A percentile compares a stretch with the other conserved stretches of the same genome.
Conservation (phyloP, 1,139 yeast species). For the Magnusiomyces suaveolens region DNA sequence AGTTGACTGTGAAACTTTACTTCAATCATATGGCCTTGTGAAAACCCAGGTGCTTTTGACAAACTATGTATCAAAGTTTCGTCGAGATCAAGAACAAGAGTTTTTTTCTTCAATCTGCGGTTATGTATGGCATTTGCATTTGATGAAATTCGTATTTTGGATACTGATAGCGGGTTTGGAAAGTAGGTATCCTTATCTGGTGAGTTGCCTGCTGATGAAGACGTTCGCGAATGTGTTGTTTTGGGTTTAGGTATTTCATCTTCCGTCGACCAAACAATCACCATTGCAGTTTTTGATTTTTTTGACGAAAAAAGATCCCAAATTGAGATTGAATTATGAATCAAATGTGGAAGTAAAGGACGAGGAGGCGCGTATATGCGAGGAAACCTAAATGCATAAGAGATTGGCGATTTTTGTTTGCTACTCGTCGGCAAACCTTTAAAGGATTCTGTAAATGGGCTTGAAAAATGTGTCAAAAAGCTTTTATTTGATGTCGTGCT, state of each 20-base stretch:
- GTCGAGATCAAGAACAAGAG: slow-evolving; percentile 78
- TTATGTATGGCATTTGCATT: slow-evolving; percentile 4
- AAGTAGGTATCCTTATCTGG: background rate
- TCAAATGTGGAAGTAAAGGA: slow-evolving; percentile 2
- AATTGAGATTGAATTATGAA: background rate
- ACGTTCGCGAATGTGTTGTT: background rate
- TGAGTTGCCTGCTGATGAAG: background rate
- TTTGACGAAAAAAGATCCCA: background rate
- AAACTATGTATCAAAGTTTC: slow-evolving; percentile 90
- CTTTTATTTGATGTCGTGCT: background rate
- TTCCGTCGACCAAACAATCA: background rate
- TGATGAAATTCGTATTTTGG: background rate
- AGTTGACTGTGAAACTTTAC: slow-evolving; percentile 53
- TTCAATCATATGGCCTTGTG: slow-evolving; percentile 70
- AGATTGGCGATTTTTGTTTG: slow-evolving; percentile 2
- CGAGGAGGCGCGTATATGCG: slow-evolving; percentile 4
- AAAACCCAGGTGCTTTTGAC: slow-evolving; percentile 45
- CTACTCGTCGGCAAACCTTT: background rate
- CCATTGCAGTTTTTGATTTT: background rate
- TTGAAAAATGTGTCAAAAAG: background rate
- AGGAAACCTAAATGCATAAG: slow-evolving; percentile 4
- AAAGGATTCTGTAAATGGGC: background rate
- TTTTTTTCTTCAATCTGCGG: slow-evolving; percentile 35
- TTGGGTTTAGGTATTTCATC: background rate
- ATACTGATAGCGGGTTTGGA: background rate